Evolutionary conservation across 768 basidiomycete genomes (phyloP).

Genomic region (Suillus occidentalis): DNA sequence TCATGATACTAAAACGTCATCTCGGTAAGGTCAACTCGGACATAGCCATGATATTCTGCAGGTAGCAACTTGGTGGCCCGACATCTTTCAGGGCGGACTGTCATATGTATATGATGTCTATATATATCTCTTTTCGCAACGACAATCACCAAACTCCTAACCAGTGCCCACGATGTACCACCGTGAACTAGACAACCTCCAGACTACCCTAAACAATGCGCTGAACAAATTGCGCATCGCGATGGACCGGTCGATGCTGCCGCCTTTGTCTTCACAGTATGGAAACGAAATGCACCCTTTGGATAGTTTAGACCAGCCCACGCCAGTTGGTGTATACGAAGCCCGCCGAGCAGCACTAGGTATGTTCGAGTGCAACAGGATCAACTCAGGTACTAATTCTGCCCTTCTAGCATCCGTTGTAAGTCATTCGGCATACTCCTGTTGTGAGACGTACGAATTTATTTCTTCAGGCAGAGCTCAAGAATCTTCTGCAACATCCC

Average conservation of each 20-base stretch:
- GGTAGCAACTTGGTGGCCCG: no score
- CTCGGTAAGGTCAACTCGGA: no score
- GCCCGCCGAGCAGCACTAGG: slow-evolving; percentile 5
- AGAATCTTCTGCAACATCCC: slow-evolving; percentile 6
- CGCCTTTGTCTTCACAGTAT: background rate
- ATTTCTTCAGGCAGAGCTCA: slow-evolving; percentile 1
- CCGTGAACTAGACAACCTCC: background rate
- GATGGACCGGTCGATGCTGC: background rate
- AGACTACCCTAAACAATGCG: background rate
- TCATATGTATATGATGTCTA: background rate
- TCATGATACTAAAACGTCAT: no score
- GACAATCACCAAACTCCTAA: background rate
- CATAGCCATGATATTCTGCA: background rate
- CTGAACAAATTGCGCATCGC: background rate
- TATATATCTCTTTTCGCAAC: background rate
- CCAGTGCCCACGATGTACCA: background rate
- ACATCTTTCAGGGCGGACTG: background rate
- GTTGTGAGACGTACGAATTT: background rate
- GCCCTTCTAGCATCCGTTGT: background rate
- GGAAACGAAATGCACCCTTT: slow-evolving; percentile 1
- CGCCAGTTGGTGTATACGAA: background rate
- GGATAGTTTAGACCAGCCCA: background rate
- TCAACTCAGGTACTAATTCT: background rate
- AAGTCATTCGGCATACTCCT: background rate
- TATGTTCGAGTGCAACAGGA: background rate